These are phyloP conservation scores for Andrographis paniculata DNA, from an alignment of 305 asterid species.

Conservation along the genomic window DNA sequence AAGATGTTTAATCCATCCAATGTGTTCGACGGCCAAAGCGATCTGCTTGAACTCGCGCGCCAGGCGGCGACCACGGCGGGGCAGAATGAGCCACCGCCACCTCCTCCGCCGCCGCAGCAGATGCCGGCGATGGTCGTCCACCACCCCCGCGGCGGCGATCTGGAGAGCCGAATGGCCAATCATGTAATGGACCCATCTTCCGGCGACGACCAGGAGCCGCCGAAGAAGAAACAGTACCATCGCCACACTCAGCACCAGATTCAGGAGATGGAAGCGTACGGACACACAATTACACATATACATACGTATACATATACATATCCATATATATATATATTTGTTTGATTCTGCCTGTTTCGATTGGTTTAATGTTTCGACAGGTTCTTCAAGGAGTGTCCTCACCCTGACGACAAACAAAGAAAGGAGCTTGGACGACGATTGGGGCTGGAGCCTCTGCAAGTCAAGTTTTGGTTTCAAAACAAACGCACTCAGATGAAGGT, in stretches of 20 bases:
- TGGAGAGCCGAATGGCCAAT: constrained; percentile 35
- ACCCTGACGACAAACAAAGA: constrained; percentile 54
- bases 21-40: constrained; percentile 37
- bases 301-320: too few species aligned
- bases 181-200: constrained; percentile 37
- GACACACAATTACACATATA: not conserved
- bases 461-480: too few species aligned
- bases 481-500: constrained; percentile 58
- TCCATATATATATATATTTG: too few species aligned
- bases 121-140: too few species aligned
- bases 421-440: constrained; percentile 41
- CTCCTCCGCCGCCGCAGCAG: too few species aligned
- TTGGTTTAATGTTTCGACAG: constrained; percentile 17
- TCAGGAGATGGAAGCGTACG: constrained; percentile 47
- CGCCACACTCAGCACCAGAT: constrained; percentile 49
- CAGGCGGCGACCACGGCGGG: too few species aligned
- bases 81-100: too few species aligned
- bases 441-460: constrained; percentile 45
- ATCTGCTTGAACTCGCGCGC: constrained; percentile 32
- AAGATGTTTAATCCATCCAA: constrained; percentile 47
- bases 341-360: too few species aligned
- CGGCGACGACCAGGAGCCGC: constrained; percentile 40
- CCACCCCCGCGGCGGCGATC: constrained; percentile 31
- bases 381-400: constrained; percentile 46
- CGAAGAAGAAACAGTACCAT: constrained; percentile 39